These are phyloP conservation scores for Colletotrichum sp. DNA, from an alignment of 2,329 filamentous ascomycete genomes.

Conservation along the genomic window DNA sequence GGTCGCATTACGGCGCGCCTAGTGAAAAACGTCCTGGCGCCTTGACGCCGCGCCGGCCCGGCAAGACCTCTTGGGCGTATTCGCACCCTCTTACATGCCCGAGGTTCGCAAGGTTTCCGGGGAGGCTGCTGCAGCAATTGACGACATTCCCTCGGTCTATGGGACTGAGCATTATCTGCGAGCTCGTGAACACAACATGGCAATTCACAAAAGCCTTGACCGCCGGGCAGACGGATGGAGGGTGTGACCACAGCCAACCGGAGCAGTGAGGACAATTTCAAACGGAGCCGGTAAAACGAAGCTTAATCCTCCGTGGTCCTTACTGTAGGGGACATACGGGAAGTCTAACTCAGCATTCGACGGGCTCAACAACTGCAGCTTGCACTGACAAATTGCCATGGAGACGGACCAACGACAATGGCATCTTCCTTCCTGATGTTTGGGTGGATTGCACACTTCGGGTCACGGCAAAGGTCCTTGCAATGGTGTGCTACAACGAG, in stretches of 20 bases:
- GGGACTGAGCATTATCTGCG: neutral
- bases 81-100: neutral
- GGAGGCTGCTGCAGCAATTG: neutral
- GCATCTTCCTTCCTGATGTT: neutral
- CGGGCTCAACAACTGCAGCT: neutral
- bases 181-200: neutral
- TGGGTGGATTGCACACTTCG: neutral
- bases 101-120: neutral
- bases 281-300: neutral
- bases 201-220: neutral
- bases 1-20: neutral
- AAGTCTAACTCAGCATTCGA: neutral
- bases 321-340: neutral
- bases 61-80: neutral
- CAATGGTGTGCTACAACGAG: neutral
- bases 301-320: neutral
- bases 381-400: neutral
- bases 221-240: neutral
- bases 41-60: slow-evolving; percentile 6
- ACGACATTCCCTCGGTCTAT: neutral
- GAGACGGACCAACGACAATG: neutral
- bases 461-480: neutral
- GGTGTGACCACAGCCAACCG: neutral
- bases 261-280: neutral
- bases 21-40: neutral